phyloP scores from a whole-genome alignment of 768 basidiomycete genomes.

The Boletus eberwhitei region DNA sequence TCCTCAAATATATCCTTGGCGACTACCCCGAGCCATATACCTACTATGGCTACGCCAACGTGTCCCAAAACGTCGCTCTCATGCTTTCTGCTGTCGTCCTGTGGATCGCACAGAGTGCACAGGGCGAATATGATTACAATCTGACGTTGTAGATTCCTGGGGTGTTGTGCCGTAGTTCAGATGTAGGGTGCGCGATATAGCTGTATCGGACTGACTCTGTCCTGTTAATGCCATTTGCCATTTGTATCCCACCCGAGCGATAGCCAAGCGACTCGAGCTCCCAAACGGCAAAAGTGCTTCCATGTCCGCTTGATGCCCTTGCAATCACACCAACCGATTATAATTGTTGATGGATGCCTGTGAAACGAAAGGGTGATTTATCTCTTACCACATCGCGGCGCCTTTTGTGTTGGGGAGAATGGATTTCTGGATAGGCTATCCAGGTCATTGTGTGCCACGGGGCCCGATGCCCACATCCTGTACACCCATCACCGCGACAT shows the following conservation, averaged over 20 bases:
- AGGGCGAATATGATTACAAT: slow-evolving; percentile 91
- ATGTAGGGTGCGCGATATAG: not conserved
- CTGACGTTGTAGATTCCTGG: slow-evolving; percentile 52
- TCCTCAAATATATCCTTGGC: slow-evolving; percentile 85
- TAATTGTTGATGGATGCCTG: no score
- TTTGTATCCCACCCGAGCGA: slow-evolving; percentile 7
- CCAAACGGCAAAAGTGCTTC: not conserved
- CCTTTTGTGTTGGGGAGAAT: no score
- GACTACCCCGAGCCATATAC: slow-evolving; percentile 70
- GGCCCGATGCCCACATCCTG: not conserved
- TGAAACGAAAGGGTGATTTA: not conserved
- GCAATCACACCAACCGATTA: not conserved
- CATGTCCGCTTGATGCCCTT: not conserved
- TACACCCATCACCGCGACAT: not conserved
- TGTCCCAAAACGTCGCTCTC: slow-evolving; percentile 85
- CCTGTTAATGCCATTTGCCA: slow-evolving; percentile 6
- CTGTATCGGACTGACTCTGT: not conserved
- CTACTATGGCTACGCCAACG: slow-evolving; percentile 93
- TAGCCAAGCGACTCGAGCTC: not conserved
- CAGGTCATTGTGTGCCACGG: no score
- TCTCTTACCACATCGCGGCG: not conserved
- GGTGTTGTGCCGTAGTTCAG: not conserved
- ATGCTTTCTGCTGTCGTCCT: slow-evolving; percentile 85
- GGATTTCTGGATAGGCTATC: not conserved
- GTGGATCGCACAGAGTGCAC: slow-evolving; percentile 87